phyloP scores from a whole-genome alignment of 768 basidiomycete species.

The Crepidotus variabilis region DNA sequence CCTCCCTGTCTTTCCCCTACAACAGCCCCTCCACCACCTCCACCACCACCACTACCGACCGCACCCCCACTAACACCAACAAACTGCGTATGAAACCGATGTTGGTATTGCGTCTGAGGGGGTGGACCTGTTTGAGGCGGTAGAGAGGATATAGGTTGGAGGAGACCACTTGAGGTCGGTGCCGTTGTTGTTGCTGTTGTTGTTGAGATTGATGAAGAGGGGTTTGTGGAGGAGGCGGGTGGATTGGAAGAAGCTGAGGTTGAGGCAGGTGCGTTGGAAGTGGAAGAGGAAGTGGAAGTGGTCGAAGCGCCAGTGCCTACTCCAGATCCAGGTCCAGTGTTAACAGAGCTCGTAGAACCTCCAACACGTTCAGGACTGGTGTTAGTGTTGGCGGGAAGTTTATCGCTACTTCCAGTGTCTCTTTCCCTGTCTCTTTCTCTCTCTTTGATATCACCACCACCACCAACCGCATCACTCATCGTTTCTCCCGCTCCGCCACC shows the following conservation, averaged over 20 bases:
- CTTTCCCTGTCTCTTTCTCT: background rate
- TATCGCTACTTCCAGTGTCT: no score
- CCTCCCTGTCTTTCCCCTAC: background rate
- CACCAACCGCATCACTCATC: no score
- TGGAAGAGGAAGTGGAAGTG: background rate
- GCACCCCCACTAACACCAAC: background rate
- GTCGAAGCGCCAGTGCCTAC: no score
- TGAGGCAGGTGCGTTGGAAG: background rate
- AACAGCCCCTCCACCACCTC: background rate
- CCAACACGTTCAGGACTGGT: background rate
- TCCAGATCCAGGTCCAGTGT: no score
- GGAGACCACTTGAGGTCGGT: background rate
- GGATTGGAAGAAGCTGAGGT: no score
- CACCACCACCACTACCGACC: no score
- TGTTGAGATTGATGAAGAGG: background rate
- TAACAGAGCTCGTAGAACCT: background rate
- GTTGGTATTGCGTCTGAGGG: background rate
- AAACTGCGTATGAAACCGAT: constrained; percentile 7
- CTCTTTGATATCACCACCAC: background rate
- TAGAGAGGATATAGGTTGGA: background rate
- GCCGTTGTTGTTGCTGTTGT: background rate
- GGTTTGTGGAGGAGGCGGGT: background rate
- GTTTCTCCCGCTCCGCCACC: no score
- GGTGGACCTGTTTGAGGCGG: background rate
- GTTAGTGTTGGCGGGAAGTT: no score